phyloP scores from a whole-genome alignment of 139 green algal species.

The Closterium sp. region DNA sequence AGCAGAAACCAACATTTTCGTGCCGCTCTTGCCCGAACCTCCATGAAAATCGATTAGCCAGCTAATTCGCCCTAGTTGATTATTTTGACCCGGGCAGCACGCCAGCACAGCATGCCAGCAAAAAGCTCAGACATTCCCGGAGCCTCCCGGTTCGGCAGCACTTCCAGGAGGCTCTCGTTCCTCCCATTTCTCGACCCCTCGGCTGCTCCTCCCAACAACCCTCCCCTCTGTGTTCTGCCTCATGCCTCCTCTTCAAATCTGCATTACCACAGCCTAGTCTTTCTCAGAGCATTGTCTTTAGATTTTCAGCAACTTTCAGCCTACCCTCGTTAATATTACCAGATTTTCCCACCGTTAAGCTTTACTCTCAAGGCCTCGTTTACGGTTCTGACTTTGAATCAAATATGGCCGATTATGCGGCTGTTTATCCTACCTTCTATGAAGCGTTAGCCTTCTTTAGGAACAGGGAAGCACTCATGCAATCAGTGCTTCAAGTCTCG shows the following conservation, averaged over 20 bases:
- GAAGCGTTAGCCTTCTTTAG: neutral
- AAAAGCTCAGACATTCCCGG: too few relatives aligned
- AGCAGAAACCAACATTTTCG: too few relatives aligned
- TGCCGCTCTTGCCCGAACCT: too few relatives aligned
- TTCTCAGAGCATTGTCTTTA: neutral
- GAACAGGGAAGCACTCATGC: neutral
- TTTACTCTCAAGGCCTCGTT: neutral
- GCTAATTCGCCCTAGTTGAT: too few relatives aligned
- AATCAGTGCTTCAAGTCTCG: neutral
- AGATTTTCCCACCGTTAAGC: neutral
- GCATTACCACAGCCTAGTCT: neutral
- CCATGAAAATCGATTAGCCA: too few relatives aligned
- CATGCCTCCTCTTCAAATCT: neutral
- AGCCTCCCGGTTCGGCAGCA: too few relatives aligned
- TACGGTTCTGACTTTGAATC: neutral
- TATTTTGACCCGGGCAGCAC: too few relatives aligned
- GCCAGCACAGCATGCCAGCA: too few relatives aligned
- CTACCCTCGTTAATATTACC: neutral
- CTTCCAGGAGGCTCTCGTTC: too few relatives aligned
- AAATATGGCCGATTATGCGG: neutral
- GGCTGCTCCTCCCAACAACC: neutral
- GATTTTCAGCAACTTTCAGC: neutral
- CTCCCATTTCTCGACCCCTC: too few relatives aligned
- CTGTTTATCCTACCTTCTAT: neutral
- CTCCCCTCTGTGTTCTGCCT: neutral